These are phyloP conservation scores for Chlamydomonas sp. DNA, from an alignment of 139 green algal species.

Conservation along the genomic window DNA sequence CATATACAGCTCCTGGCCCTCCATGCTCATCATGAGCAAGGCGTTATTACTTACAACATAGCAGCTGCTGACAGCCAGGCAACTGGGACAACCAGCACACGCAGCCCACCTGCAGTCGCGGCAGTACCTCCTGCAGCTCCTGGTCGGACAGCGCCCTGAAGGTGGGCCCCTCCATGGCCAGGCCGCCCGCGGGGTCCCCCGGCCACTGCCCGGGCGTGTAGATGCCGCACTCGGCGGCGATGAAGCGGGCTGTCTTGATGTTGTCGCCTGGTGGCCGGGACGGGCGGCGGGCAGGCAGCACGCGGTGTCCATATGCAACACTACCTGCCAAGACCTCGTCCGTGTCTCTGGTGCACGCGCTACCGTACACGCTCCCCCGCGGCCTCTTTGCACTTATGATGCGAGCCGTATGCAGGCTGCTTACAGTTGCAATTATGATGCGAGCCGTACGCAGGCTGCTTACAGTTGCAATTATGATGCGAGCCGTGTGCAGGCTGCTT, in stretches of 20 bases:
- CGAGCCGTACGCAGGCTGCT: too few species aligned
- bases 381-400: too few species aligned
- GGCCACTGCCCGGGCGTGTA: slow-evolving; percentile 41
- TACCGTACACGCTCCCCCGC: too few species aligned
- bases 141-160: slow-evolving; percentile 75
- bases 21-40: too few species aligned
- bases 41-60: too few species aligned
- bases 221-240: slow-evolving; percentile 96
- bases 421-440: too few species aligned
- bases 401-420: too few species aligned
- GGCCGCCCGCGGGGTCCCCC: slow-evolving; percentile 40
- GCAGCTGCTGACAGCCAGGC: not conserved
- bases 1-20: too few species aligned
- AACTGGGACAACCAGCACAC: not conserved
- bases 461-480: not conserved
- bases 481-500: not conserved
- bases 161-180: slow-evolving; percentile 88
- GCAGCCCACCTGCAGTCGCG: slow-evolving; percentile 72
- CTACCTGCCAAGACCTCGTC: too few species aligned
- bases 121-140: slow-evolving; percentile 78
- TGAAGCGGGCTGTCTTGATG: slow-evolving; percentile 94
- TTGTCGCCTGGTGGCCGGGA: slow-evolving; percentile 86
- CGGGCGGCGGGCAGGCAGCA: not conserved
- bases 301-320: not conserved
- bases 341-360: too few species aligned